phyloP scores from a whole-genome alignment of 306 rosid genomes.

The Quercus robur region DNA sequence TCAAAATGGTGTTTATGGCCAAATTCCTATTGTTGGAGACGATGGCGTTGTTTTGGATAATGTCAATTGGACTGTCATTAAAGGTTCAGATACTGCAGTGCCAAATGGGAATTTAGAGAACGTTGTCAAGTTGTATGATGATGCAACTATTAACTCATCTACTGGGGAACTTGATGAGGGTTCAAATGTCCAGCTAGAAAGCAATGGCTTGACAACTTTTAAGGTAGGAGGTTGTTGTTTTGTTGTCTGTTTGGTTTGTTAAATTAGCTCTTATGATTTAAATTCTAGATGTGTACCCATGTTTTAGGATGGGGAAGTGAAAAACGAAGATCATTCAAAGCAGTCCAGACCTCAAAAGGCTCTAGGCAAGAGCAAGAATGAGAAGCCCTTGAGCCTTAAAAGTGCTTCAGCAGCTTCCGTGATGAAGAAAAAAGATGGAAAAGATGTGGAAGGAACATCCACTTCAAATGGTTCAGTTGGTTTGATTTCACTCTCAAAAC shows the following conservation, averaged over 20 bases:
- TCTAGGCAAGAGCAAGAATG: constrained; percentile 50
- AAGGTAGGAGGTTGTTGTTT: constrained; percentile 39
- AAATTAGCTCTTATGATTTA: constrained; percentile 1
- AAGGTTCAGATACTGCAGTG: constrained; percentile 25
- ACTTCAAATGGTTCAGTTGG: constrained; percentile 59
- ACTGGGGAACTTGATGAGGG: constrained; percentile 45
- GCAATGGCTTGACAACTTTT: constrained; percentile 39
- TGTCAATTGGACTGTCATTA: constrained; percentile 19
- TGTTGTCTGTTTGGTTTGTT: constrained; percentile 4
- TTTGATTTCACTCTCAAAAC: constrained; percentile 45
- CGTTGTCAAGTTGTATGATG: constrained; percentile 32
- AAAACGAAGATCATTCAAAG: constrained; percentile 30
- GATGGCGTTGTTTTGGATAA: constrained; percentile 34
- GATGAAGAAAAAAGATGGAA: constrained; percentile 60
- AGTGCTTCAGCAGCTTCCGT: constrained; percentile 29
- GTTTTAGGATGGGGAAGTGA: constrained; percentile 50
- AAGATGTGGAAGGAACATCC: constrained; percentile 43
- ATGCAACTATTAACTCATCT: constrained; percentile 33
- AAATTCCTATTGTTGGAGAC: constrained; percentile 23
- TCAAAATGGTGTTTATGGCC: constrained; percentile 58
- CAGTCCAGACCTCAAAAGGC: constrained; percentile 44
- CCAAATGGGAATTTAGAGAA: constrained; percentile 46
- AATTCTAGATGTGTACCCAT: constrained; percentile 20
- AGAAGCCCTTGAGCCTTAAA: constrained; percentile 40
- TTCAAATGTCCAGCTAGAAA: constrained; percentile 27